phyloP scores from a whole-genome alignment of 352 stramenopile genomes.

The Pythium coloratum region DNA sequence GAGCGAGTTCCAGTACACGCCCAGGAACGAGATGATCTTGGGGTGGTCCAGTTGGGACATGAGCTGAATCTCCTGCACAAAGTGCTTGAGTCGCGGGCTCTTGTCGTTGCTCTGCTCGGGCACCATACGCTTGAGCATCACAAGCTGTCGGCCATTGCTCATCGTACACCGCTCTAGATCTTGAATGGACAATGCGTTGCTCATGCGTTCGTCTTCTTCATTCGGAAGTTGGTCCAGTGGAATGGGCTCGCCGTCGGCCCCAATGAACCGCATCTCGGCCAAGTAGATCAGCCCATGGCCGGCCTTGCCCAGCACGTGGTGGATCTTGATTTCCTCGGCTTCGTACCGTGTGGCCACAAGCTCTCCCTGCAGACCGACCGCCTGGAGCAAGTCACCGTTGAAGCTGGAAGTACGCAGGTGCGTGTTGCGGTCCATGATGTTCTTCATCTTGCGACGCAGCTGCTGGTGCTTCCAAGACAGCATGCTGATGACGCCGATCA shows the following conservation, averaged over 20 bases:
- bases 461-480: slow-evolving; percentile 35
- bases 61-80: slow-evolving; percentile 67
- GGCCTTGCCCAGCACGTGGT: slow-evolving; percentile 59
- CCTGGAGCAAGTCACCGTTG: slow-evolving; percentile 20
- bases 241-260: not conserved
- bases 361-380: slow-evolving; percentile 24
- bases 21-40: slow-evolving; percentile 74
- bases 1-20: slow-evolving; percentile 62
- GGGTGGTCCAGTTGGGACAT: slow-evolving; percentile 70
- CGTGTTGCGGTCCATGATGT: slow-evolving; percentile 11
- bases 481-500: slow-evolving; percentile 28
- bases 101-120: slow-evolving; percentile 49
- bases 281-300: slow-evolving; percentile 68
- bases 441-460: slow-evolving; percentile 22
- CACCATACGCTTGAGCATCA: slow-evolving; percentile 77
- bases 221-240: not conserved
- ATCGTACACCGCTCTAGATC: slow-evolving; percentile 14
- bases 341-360: slow-evolving; percentile 23
- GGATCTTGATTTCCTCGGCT: slow-evolving; percentile 65
- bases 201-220: not conserved
- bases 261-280: slow-evolving; percentile 36
- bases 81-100: slow-evolving; percentile 53
- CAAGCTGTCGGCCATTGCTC: slow-evolving; percentile 32
- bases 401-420: slow-evolving; percentile 16
- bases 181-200: slow-evolving; percentile 10